These are phyloP conservation scores for Acacia pycnantha DNA, from an alignment of 331 rosid species.

Conservation along the genomic window DNA sequence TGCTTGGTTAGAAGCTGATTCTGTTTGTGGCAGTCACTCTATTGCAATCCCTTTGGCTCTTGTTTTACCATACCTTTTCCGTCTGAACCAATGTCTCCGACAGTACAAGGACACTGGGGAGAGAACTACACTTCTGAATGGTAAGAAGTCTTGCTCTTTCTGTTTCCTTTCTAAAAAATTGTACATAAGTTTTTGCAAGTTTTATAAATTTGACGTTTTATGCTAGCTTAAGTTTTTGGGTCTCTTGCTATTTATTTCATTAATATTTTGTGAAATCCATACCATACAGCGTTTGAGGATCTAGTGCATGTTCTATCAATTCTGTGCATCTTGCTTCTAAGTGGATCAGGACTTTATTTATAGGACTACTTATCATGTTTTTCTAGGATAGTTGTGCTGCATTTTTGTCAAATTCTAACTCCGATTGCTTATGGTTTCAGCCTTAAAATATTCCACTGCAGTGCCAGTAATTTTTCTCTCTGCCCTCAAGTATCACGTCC, in stretches of 20 bases:
- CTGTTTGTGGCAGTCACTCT: constrained; percentile 83
- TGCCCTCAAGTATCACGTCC: constrained; percentile 75
- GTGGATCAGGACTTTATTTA: constrained; percentile 13
- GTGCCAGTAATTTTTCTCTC: constrained; percentile 81
- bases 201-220: constrained; percentile 9
- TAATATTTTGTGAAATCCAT: not conserved
- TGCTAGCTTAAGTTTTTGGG: not conserved
- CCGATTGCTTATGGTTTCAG: constrained; percentile 50
- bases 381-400: constrained; percentile 10
- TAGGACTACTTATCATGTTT: not conserved
- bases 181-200: not conserved
- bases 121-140: constrained; percentile 79
- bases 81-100: constrained; percentile 92
- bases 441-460: constrained; percentile 75
- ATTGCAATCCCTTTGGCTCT: constrained; percentile 89
- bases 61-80: constrained; percentile 95
- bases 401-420: not conserved
- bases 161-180: constrained; percentile 9
- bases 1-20: constrained; percentile 99
- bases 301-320: not conserved
- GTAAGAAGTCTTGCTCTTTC: constrained; percentile 43
- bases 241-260: not conserved
- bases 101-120: constrained; percentile 94
- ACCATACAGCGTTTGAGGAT: not conserved
- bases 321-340: constrained; percentile 13